A percentile compares a stretch with the other conserved stretches of the same genome.
phyloP scores from a whole-genome alignment of 2,329 filamentous ascomycete species.

The Trichocomaceae sp. region DNA sequence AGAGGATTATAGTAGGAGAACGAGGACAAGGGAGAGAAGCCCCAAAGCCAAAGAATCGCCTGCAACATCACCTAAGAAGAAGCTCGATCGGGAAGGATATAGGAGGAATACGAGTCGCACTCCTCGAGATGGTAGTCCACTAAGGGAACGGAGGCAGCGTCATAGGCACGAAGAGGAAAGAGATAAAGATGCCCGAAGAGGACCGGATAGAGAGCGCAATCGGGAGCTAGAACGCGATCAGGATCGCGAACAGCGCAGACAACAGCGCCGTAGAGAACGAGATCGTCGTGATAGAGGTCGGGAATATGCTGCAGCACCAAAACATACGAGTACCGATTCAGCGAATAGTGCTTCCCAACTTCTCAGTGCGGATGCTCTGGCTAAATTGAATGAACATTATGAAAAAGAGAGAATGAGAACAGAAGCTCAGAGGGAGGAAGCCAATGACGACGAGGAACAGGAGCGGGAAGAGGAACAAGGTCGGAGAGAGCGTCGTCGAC shows the following conservation, averaged over 20 bases:
- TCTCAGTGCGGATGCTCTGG: constrained; percentile 53
- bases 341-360: constrained; percentile 38
- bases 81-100: constrained; percentile 28
- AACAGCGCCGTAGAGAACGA: constrained; percentile 17
- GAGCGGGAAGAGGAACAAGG: constrained; percentile 21
- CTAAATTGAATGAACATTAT: constrained; percentile 59
- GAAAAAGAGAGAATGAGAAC: constrained; percentile 46
- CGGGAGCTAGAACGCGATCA: not conserved
- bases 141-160: constrained; percentile 19
- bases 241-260: constrained; percentile 17
- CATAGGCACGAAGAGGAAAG: constrained; percentile 18
- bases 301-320: constrained; percentile 16
- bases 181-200: constrained; percentile 13
- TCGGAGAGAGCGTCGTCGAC: constrained; percentile 1
- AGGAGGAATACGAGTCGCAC: constrained; percentile 23
- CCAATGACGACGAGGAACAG: constrained; percentile 30
- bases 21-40: constrained; percentile 17
- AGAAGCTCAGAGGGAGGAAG: constrained; percentile 15
- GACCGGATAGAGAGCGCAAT: constrained; percentile 1
- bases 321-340: constrained; percentile 35
- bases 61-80: constrained; percentile 31
- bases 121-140: constrained; percentile 21
- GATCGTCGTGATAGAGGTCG: constrained; percentile 3
- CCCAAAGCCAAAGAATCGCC: constrained; percentile 33
- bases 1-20: constrained; percentile 1